Evolutionary conservation across 2,329 filamentous ascomycete genomes (phyloP), one percentile per base, ranked within the genome.

Genomic region (Colletotrichum tanaceti): DNA sequence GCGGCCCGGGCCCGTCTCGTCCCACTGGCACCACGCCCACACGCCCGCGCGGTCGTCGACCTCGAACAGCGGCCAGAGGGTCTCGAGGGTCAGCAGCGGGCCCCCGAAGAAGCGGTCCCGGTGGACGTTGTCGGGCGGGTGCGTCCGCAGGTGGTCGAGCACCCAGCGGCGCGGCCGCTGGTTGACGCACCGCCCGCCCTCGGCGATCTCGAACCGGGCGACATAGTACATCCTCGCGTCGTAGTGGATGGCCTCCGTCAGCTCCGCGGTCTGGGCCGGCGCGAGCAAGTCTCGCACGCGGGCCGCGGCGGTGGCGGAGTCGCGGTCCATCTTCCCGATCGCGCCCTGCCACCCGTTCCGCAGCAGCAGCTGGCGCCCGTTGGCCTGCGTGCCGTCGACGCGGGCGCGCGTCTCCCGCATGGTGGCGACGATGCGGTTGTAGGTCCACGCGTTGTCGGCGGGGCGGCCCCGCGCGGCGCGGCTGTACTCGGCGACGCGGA

Each of bases 211-310:
- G 28, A 22, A 22, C 5, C 43, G 22, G 9, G n/a, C 18, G 20
- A 58, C 28, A 43, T 47, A 58, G 28, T 58, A 58, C n/a, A 22
- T 47, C 43, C 41, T 20, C n/a, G 41, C 55, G 44, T 58, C 43
- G 55, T 38, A 38, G n/a, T 38, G n/a, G 2, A 58, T 47, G 5
- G 55, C 43, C n/a, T 47, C 7, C n/a, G 2, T 1, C n/a, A 58
- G 55, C 43, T 58, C 55, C 1, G 6, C 5, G 7, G 43, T 6
- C 28, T 35, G 24, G 28, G 9, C 43, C 13, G 28, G 13, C 3
- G 14, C 4, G 13, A 58, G 43, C 9, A 38, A 22, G 7, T 3
- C 43, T 6, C n/a, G n/a, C 13, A 47, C 55, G 18, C 55, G 43
- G n/a, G n/a, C 24, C 13, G 20, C 18, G 20, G n/a, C n/a, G n/a